A percentile compares a stretch with the other conserved stretches of the same genome.
These are phyloP conservation scores for Sideroxylon spinosum DNA, from an alignment of 179 eudicot genomes.

Conservation along the genomic window DNA sequence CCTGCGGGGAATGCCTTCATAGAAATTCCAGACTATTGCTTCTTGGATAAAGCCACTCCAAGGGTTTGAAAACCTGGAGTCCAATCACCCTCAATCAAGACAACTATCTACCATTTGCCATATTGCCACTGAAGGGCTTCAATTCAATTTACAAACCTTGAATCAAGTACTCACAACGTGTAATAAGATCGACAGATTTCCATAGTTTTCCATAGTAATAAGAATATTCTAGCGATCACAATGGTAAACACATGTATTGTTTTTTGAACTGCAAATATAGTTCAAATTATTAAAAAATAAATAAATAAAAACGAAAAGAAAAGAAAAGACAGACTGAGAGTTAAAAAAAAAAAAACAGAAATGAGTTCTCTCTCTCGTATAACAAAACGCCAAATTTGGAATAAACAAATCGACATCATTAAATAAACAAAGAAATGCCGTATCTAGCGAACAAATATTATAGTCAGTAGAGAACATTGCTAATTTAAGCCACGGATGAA, in stretches of 20 bases:
- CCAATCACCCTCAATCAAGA: background rate
- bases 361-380: background rate
- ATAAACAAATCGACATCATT: background rate
- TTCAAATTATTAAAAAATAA: background rate
- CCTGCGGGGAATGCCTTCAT: background rate
- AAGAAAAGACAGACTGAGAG: too few species aligned
- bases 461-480: conserved; percentile 16
- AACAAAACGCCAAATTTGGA: background rate
- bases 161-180: background rate
- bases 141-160: background rate
- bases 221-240: background rate
- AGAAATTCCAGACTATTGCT: background rate
- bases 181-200: background rate
- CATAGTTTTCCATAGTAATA: background rate
- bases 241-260: background rate
- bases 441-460: too few species aligned
- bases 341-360: too few species aligned
- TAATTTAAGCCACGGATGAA: background rate
- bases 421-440: too few species aligned
- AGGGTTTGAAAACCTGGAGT: background rate
- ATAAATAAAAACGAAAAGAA: too few species aligned
- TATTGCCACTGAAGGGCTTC: background rate
- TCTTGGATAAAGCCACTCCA: background rate
- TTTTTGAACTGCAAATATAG: background rate
- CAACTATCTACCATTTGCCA: background rate